Evolutionary conservation across 1,284 basidiomycete species (phyloP), one percentile per base, ranked within the genome.

Genomic region (Austroboletus rostrupii): DNA sequence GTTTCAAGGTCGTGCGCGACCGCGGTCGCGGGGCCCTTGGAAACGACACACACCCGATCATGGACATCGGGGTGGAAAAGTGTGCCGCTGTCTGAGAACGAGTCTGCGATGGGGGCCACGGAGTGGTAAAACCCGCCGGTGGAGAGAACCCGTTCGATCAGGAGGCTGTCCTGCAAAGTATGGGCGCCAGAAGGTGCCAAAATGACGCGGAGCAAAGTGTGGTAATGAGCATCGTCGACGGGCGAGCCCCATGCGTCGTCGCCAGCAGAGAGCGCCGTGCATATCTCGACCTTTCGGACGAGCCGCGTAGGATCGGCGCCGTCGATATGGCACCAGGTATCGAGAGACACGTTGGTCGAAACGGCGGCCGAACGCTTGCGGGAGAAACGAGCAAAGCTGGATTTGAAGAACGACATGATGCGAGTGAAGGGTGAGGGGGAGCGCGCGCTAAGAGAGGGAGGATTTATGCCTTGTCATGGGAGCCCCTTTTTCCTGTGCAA

Each of bases 111-210:
- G 39, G 52, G 51, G 23, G 45, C 31, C 2, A 48, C 48, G 0
- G 46, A 58, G 11, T 59, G 60, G 11, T 43, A 49, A 5, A 20
- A 39, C n/a, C 55, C 55, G 1, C 37, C 32, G 0, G 37, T 50
- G 3, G 45, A 56, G 1, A 56, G 47, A 3, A 63, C 48, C 1
- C 57, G 50, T 19, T 60, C 61, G 10, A 63, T 17, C 5, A 61
- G 53, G 2, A 56, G 5, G 0, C 37, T 43, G 4, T 59, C 50
- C 5, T 49, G 44, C 2, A 12, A 2, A 9, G 20, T 10, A 0
- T 16, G 9, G 13, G 5, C 7, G 10, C 8, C 14, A 11, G 37
- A 7, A 7, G 55, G 39, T 6, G 2, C 35, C 36, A 60, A 10
- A 2, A 13, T 41, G 2, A 52, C 45, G 3, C 42, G 48, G 16